These are phyloP conservation scores for Ceratocystis destructans DNA, from an alignment of 2,329 filamentous ascomycete species.

Conservation along the genomic window DNA sequence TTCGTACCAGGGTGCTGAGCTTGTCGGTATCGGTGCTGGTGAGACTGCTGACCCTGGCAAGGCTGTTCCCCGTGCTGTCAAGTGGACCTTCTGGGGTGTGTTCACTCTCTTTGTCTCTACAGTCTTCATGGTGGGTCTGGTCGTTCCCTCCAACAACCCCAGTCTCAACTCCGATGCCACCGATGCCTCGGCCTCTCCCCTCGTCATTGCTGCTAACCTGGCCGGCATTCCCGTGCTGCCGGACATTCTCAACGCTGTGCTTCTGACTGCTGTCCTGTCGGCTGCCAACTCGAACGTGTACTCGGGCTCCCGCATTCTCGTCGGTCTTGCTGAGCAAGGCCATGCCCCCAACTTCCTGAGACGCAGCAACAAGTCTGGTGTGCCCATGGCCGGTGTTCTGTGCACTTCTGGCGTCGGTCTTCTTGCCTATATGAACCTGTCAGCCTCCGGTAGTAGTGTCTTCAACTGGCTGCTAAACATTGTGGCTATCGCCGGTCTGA, in stretches of 20 bases:
- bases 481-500: slow-evolving; percentile 53
- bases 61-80: slow-evolving; percentile 58
- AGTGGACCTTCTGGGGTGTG: slow-evolving; percentile 63
- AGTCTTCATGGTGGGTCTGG: slow-evolving; percentile 57
- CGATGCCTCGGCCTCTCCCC: slow-evolving; percentile 51
- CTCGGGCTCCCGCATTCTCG: slow-evolving; percentile 53
- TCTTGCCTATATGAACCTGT: slow-evolving; percentile 55
- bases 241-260: slow-evolving; percentile 62
- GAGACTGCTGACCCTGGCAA: slow-evolving; percentile 60
- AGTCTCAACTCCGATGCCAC: slow-evolving; percentile 38
- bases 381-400: slow-evolving; percentile 45
- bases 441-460: slow-evolving; percentile 41
- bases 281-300: slow-evolving; percentile 69
- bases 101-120: slow-evolving; percentile 52
- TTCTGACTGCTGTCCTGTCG: slow-evolving; percentile 64
- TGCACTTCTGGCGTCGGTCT: slow-evolving; percentile 45
- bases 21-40: slow-evolving; percentile 65
- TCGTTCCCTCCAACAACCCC: slow-evolving; percentile 49
- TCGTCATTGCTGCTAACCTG: slow-evolving; percentile 45
- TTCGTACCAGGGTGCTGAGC: slow-evolving; percentile 58
- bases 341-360: slow-evolving; percentile 48
- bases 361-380: slow-evolving; percentile 45
- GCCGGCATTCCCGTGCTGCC: slow-evolving; percentile 52
- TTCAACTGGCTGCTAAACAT: slow-evolving; percentile 65
- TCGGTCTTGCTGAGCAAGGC: slow-evolving; percentile 50